Evolutionary conservation across 768 basidiomycete species (phyloP), one percentile per base, ranked within the genome.

Genomic region (Suillus variegatus): DNA sequence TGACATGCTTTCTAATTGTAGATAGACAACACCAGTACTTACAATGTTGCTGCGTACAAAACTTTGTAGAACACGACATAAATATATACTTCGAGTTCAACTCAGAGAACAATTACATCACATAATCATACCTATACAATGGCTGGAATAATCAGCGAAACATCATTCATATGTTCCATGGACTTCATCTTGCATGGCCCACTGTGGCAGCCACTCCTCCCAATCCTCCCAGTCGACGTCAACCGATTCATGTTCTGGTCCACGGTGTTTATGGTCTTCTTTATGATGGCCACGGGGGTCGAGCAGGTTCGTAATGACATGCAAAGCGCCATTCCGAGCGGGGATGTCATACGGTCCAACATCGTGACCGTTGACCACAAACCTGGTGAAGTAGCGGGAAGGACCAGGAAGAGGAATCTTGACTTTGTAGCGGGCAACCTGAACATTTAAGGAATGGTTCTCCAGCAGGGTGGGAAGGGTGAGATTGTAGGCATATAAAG

Each of bases 281-380:
- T 60, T 63, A 38, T 63, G 68, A 28, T 61, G 55, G 61, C 60
- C 71, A 43, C 79, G 76, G 32, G 85, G 84, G 70, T 83, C 77
- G 38, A 85, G 72, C 16, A 86, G 60, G 62, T 69, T 70, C 55
- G 76, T 69, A 55, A 86, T 70, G 49, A 83, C 77, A 71, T 90
- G 88, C 40, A 85, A 73, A 28, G 83, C 88, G 40, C 87, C 88
- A 68, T 90, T 89, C 38, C 84, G 74, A 10, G 82, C 80, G 5
- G 83, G 82, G 22, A 85, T 73, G 68, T 90, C 88, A 40, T 79
- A 73, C 9, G 80, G 66, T 32, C 70, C 67, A 36, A 84, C 83
- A 5, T 61, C 61, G 14, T 73, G 75, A 16, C 79, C 77, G 52
- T 85, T 82, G 55, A 81, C 82, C 51, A 71, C 73, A 43, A 85